Conservation (phyloP, 2,329 filamentous ascomycete species). For the Dactylellina haptotyla region DNA sequence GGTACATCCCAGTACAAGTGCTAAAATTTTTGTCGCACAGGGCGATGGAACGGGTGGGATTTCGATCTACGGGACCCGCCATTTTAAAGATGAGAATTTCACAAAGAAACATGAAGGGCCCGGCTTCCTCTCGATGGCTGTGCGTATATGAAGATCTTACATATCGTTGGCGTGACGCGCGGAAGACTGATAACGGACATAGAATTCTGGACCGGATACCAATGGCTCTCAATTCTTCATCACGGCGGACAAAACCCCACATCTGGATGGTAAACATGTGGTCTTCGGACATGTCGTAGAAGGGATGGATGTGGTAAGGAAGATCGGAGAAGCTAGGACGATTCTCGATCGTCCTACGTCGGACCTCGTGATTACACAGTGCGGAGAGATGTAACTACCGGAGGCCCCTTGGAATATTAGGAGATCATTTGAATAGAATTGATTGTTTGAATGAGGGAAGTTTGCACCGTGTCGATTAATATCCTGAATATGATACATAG, state of each 20-base stretch:
- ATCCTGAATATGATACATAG: too few species aligned
- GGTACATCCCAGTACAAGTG: neutral
- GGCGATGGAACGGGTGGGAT: conserved; percentile 89
- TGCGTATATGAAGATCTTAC: conserved; percentile 65
- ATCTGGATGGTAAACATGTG: conserved; percentile 91
- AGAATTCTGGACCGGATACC: conserved; percentile 91
- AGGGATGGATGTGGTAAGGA: conserved; percentile 88
- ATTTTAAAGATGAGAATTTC: conserved; percentile 93
- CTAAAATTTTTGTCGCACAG: conserved; percentile 28
- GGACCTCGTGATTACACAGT: conserved; percentile 85
- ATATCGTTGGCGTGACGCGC: too few species aligned
- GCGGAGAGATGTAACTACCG: conserved; percentile 82
- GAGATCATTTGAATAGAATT: conserved; percentile 7
- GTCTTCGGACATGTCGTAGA: conserved; percentile 92
- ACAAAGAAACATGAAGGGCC: conserved; percentile 78
- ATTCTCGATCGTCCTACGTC: conserved; percentile 84
- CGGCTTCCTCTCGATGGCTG: conserved; percentile 91
- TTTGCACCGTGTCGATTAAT: too few species aligned
- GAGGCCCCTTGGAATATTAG: neutral
- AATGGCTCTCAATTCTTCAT: conserved; percentile 99
- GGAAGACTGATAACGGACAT: too few species aligned
- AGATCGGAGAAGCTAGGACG: conserved; percentile 91
- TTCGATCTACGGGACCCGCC: conserved; percentile 84
- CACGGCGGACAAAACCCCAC: conserved; percentile 85
- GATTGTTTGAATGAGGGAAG: too few species aligned